Base-by-base conservation (phyloP, 1,139 yeast genomes). In the Pichia sp. region DNA sequence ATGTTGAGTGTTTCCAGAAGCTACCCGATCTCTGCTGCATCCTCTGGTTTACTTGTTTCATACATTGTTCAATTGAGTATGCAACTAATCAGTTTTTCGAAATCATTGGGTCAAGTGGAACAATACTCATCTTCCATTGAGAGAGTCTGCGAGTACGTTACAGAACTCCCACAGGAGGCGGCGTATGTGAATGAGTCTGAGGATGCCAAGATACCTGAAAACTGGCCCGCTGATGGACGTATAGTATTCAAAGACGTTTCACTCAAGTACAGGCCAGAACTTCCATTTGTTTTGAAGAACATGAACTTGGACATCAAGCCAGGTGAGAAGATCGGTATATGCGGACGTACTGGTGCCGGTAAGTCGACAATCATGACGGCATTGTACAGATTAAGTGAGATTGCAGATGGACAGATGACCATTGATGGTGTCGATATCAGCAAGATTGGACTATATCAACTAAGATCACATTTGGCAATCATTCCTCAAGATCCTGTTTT, bases 101-200 rank as follows among this genome's bases (percentile, higher is more conserved):
- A 24, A n/a, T 24, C 5, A 7, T 24, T 23, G 6, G 27, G 27
- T n/a, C 27, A 24, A 24, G 5, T 24, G 8, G 27, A 24, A 13
- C 27, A 24, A 24, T 24, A 7, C 5, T 13, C 16, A 24, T 24
- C 27, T 14, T 24, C 27, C 6, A 22, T 16, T 23, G 25, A 12
- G 13, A 21, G 96, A 54, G 59, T 86, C 35, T 69, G 74, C 42
- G 72, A 77, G 39, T 84, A 84, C 57, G 91, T 88, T 1, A 66
- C 68, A 18, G 77, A 79, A 22, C 59, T 84, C 37, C 85, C 84
- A 1, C 72, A 68, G 47, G 88, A 80, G 51, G 79, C 79, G 0
- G 63, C 72, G 0, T 73, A 74, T 52, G 19, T 31, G 12, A 20
- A 23, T 8, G 39, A 31, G n/a, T 45, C 34, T 12, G 26, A 32